Percentiles rank a stretch among this genome's conserved stretches.
Evolutionary conservation across 2,329 filamentous ascomycete species (phyloP).

Genomic region (Neoarthrinium moseri): DNA sequence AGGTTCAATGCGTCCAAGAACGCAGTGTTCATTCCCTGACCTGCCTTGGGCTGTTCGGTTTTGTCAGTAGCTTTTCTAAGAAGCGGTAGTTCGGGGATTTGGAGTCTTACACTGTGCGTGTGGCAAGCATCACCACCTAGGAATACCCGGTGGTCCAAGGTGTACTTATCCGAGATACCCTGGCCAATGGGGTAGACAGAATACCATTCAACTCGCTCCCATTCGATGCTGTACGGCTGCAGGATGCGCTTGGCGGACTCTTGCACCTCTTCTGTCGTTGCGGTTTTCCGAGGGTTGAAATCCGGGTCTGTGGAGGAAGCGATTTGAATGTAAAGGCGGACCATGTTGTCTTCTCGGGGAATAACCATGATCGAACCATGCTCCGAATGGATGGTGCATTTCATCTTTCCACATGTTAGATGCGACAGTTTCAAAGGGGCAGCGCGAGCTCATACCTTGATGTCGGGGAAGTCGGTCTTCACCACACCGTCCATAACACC

Average conservation of each 20-base stretch:
- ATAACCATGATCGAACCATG: constrained; percentile 80
- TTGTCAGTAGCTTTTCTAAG: too few relatives aligned
- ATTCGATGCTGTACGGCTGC: constrained; percentile 65
- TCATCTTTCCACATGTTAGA: constrained; percentile 58
- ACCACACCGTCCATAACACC: constrained; percentile 75
- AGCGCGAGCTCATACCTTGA: constrained; percentile 51
- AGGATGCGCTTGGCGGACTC: constrained; percentile 64
- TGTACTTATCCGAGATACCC: constrained; percentile 67
- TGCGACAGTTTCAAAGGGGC: neutral
- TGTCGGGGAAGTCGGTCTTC: constrained; percentile 73
- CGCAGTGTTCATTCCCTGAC: constrained; percentile 78
- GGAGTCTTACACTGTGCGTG: constrained; percentile 70
- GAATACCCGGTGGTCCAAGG: constrained; percentile 68
- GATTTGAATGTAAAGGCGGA: constrained; percentile 69
- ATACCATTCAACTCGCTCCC: constrained; percentile 70
- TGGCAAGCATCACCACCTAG: constrained; percentile 78
- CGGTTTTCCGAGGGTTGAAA: constrained; percentile 61
- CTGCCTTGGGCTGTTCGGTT: constrained; percentile 73
- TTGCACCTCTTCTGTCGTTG: constrained; percentile 63
- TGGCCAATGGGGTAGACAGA: constrained; percentile 77
- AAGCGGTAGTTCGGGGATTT: too few relatives aligned
- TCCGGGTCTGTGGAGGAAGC: constrained; percentile 60
- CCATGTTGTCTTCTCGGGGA: constrained; percentile 67
- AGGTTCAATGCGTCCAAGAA: constrained; percentile 84
- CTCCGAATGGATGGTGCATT: constrained; percentile 73